phyloP scores from a whole-genome alignment of 1,139 yeast genomes.

The Yamadazyma conglobata region DNA sequence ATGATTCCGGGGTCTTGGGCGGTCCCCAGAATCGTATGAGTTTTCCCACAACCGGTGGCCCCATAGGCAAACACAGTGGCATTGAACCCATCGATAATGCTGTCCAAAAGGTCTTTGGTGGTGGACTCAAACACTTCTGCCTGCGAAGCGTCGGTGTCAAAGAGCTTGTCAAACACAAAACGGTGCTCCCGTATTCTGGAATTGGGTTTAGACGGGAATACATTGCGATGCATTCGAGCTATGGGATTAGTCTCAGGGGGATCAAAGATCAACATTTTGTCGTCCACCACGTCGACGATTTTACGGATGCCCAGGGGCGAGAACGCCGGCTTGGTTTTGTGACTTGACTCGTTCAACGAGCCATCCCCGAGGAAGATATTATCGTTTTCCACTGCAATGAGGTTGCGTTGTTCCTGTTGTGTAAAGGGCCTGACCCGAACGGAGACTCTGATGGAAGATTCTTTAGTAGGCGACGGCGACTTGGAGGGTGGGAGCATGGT shows the following conservation, averaged over 20 bases:
- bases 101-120: slow-evolving; percentile 68
- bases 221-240: slow-evolving; percentile 55
- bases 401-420: slow-evolving; percentile 45
- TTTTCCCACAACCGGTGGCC: slow-evolving; percentile 98
- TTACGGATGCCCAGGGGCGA: slow-evolving; percentile 60
- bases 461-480: slow-evolving; percentile 1
- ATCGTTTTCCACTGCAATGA: slow-evolving; percentile 35
- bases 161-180: slow-evolving; percentile 78
- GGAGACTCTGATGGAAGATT: slow-evolving; percentile 47
- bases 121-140: slow-evolving; percentile 65
- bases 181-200: slow-evolving; percentile 71
- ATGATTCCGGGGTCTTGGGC: slow-evolving; percentile 76
- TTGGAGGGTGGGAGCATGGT: no score
- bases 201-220: slow-evolving; percentile 40
- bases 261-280: slow-evolving; percentile 83
- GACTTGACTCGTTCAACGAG: slow-evolving; percentile 26
- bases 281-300: slow-evolving; percentile 81
- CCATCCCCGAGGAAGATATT: slow-evolving; percentile 57
- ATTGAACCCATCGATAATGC: slow-evolving; percentile 79
- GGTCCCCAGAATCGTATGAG: slow-evolving; percentile 84
- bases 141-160: slow-evolving; percentile 64
- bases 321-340: slow-evolving; percentile 8
- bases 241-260: slow-evolving; percentile 78
- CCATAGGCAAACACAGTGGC: slow-evolving; percentile 66
- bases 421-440: slow-evolving; percentile 88